Conservation (phyloP, 768 basidiomycete genomes). For the Rhizopogon rudus region DNA sequence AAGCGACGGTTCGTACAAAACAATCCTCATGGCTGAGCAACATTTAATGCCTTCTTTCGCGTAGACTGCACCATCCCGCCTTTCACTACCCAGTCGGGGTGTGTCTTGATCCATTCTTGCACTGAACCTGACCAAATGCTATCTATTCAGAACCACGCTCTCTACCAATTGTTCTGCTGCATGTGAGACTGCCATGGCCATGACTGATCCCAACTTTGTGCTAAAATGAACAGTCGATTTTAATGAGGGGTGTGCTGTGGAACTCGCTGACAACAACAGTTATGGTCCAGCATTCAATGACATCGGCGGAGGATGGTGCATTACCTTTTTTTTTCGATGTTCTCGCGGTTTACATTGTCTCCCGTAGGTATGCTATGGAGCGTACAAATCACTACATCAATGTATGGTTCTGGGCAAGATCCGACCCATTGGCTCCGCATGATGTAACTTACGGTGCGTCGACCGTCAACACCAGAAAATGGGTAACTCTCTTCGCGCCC, state of each 20-base stretch:
- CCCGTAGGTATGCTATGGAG: constrained; percentile 37
- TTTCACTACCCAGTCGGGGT: neutral
- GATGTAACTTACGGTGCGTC: constrained; percentile 18
- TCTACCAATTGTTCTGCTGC: constrained; percentile 9
- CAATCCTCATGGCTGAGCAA: neutral
- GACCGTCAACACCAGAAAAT: constrained; percentile 19
- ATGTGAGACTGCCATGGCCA: neutral
- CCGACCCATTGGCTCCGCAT: constrained; percentile 15
- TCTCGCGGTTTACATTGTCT: neutral
- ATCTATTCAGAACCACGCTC: neutral
- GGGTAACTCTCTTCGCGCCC: constrained; percentile 21
- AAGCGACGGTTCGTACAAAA: constrained; percentile 12
- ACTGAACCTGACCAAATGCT: neutral
- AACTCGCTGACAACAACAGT: constrained; percentile 8
- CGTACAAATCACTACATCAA: constrained; percentile 29
- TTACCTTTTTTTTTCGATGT: neutral
- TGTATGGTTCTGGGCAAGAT: constrained; percentile 41
- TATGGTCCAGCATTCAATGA: constrained; percentile 24
- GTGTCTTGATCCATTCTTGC: neutral
- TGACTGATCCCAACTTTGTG: neutral
- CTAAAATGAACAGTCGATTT: neutral
- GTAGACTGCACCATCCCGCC: constrained; percentile 17
- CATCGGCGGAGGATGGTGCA: constrained; percentile 35
- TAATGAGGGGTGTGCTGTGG: constrained; percentile 19
- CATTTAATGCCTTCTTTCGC: neutral